Evolutionary conservation across 208 protist genomes (phyloP).

Genomic region (Crithidia brevicula): DNA sequence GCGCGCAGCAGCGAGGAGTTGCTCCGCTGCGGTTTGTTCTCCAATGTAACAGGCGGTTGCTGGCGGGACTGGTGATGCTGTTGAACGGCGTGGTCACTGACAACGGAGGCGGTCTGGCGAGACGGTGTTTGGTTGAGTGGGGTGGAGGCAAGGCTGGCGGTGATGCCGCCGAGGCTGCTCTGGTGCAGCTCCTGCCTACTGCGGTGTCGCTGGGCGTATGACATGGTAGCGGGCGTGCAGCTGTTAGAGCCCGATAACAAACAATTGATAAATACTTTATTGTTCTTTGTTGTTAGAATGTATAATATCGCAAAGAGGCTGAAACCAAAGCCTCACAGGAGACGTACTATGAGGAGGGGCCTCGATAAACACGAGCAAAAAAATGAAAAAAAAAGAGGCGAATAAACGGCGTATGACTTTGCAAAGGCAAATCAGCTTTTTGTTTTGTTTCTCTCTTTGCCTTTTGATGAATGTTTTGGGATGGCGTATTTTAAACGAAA

Average conservation of each 20-base stretch:
- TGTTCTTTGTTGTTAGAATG: no score
- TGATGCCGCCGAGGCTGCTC: background rate
- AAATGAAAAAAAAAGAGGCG: background rate
- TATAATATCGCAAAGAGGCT: no score
- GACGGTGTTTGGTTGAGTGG: background rate
- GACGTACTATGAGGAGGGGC: no score
- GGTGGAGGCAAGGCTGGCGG: background rate
- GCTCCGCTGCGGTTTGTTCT: background rate
- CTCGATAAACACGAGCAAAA: no score
- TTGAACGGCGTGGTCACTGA: background rate
- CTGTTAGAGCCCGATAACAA: no score
- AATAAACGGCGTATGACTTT: no score
- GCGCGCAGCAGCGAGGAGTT: constrained; percentile 6
- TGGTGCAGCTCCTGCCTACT: constrained; percentile 15
- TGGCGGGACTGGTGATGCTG: background rate
- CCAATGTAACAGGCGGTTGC: background rate
- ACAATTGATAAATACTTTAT: no score
- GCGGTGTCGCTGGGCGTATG: constrained; percentile 23
- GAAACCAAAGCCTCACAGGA: no score
- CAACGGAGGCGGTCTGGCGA: background rate
- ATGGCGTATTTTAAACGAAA: no score
- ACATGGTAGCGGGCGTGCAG: constrained; percentile 1
- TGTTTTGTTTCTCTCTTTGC: no score
- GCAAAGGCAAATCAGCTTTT: no score
- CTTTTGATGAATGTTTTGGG: no score